phyloP scores from a whole-genome alignment of 163 green algal species.

The Trebouxiophyceae sp. region DNA sequence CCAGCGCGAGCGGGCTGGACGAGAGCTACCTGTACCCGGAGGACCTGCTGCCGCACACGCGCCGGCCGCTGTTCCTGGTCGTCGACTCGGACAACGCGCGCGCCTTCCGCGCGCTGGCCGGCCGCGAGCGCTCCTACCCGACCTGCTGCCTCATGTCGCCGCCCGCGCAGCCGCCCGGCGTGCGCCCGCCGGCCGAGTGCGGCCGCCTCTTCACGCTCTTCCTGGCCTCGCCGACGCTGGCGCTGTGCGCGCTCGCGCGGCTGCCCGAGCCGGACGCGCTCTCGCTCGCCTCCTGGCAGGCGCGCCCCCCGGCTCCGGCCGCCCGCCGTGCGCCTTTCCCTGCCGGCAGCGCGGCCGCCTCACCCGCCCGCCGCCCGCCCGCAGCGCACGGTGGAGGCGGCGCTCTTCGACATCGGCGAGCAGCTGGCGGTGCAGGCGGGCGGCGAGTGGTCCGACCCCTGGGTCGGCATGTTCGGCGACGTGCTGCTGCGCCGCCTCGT shows the following conservation, averaged over 20 bases:
- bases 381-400: slow-evolving; percentile 15
- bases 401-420: slow-evolving; percentile 18
- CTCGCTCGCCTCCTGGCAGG: slow-evolving; percentile 15
- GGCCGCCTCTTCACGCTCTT: slow-evolving; percentile 28
- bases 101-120: slow-evolving; percentile 16
- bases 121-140: slow-evolving; percentile 12
- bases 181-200: slow-evolving; percentile 8
- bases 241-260: slow-evolving; percentile 12
- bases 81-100: slow-evolving; percentile 33
- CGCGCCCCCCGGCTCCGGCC: too few relatives aligned
- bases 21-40: slow-evolving; percentile 25
- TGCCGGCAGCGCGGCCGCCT: neutral
- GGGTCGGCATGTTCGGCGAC: slow-evolving; percentile 23
- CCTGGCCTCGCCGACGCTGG: slow-evolving; percentile 20
- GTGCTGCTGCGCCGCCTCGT: slow-evolving; percentile 23
- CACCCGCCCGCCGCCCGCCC: neutral
- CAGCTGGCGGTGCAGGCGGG: slow-evolving; percentile 13
- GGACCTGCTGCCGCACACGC: slow-evolving; percentile 41
- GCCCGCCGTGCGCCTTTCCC: slow-evolving; percentile 15
- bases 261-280: slow-evolving; percentile 13
- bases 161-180: slow-evolving; percentile 10
- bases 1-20: neutral
- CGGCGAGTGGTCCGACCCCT: slow-evolving; percentile 7
- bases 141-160: slow-evolving; percentile 26
- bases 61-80: slow-evolving; percentile 36